A percentile compares a stretch with the other conserved stretches of the same genome.
These are phyloP conservation scores for Paramecium biaurelia DNA, from an alignment of 73 alveolate genomes.

Conservation along the genomic window DNA sequence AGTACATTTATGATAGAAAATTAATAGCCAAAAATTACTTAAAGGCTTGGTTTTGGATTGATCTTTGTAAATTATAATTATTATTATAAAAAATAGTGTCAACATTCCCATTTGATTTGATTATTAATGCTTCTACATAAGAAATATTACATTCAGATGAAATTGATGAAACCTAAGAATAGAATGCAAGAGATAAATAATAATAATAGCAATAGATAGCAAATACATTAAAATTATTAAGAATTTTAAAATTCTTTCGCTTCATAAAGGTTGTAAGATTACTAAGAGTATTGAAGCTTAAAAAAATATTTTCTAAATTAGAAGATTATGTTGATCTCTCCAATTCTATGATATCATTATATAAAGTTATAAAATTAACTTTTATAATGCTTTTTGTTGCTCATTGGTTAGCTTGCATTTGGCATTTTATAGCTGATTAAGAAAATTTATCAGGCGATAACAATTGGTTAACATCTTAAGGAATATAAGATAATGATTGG, in stretches of 20 bases:
- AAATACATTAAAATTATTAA: conserved; percentile 63
- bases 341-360: conserved; percentile 31
- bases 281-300: conserved; percentile 71
- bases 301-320: conserved; percentile 70
- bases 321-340: conserved; percentile 75
- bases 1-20: conserved; percentile 6
- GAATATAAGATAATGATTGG: conserved; percentile 31
- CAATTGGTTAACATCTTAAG: conserved; percentile 57
- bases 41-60: conserved; percentile 79
- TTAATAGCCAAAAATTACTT: conserved; percentile 51
- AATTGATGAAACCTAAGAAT: background rate
- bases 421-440: conserved; percentile 63
- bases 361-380: conserved; percentile 27
- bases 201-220: background rate
- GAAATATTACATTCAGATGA: background rate
- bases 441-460: conserved; percentile 45
- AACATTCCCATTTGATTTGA: conserved; percentile 75
- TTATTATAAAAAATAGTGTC: conserved; percentile 36
- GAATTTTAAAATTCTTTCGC: conserved; percentile 72
- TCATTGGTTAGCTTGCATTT: conserved; percentile 75
- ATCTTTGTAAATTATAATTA: background rate
- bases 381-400: conserved; percentile 56
- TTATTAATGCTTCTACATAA: conserved; percentile 13
- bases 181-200: background rate
- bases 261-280: conserved; percentile 73